Base-by-base conservation (phyloP, 2,329 filamentous ascomycete species). In the Talaromyces sp. region DNA sequence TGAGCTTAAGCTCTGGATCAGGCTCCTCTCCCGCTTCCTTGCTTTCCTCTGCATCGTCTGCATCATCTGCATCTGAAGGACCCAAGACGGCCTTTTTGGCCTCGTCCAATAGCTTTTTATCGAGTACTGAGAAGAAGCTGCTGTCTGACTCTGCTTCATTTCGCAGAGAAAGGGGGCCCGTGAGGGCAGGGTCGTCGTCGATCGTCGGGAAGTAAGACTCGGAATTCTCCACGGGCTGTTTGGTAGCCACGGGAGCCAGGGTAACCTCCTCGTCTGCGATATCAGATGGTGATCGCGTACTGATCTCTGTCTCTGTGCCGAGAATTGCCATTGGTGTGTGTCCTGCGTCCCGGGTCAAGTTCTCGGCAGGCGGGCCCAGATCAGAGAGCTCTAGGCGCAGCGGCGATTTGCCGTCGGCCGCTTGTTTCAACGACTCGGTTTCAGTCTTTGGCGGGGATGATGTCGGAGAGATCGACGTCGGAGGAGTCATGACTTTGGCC, bases 271-370 rank as follows among this genome's bases (percentile, higher is more conserved):
- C 72, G 28, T 67, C 58, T 42, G 62, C 60, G 55, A 61, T 64
- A 28, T 62, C 65, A 58, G 67, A 67, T 30, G 65, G 66, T 13
- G 67, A 71, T n/a, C 70, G 59, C 44, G 66, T 63, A 53, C 64
- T 68, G 15, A 65, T 65, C n/a, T 74, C 73, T 44, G 65, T 64
- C 54, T 73, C 73, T 2, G 66, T 67, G 17, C 76, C 76, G 61
- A 79, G 72, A 60, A 75, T 69, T 32, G 70, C 76, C 73, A 79
- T 78, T 0, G 78, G 78, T 5, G 78, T 80, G 64, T 79, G 77
- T 28, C 77, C 78, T 44, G 77, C 77, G 67, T 80, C 66, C 58
- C 71, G 73, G 30, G 71, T 71, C 13, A 79, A 67, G 57, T 77
- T 78, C 42, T 71, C 72, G 64, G 77, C 72, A 17, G 77, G 71